Conservation (phyloP, 208 protist species). For the Tritrichomonas musculus region DNA sequence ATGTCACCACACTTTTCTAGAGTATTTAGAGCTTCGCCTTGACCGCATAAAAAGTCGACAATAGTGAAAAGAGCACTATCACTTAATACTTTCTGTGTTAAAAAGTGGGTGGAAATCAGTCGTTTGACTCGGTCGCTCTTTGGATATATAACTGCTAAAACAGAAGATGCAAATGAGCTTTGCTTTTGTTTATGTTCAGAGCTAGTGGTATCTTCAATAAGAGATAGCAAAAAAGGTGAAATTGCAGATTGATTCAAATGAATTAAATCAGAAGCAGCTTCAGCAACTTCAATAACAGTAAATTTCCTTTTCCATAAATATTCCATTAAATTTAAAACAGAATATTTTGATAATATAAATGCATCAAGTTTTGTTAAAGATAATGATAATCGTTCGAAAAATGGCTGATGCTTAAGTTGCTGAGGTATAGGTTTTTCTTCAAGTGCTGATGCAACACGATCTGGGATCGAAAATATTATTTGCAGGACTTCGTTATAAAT, state of each 20-base stretch:
- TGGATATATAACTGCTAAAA: constrained; percentile 3
- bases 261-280: background rate
- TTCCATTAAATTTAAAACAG: constrained; percentile 6
- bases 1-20: constrained; percentile 5
- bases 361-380: background rate
- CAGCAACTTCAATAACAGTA: background rate
- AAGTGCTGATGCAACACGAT: background rate
- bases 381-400: background rate
- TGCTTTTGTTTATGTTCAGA: background rate
- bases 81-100: constrained; percentile 25
- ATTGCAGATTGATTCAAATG: background rate
- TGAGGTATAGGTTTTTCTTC: background rate
- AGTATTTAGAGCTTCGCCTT: background rate
- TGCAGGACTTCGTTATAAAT: background rate
- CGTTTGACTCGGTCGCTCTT: background rate
- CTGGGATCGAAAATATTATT: constrained; percentile 28
- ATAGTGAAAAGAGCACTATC: background rate
- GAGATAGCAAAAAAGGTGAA: constrained; percentile 1
- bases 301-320: background rate
- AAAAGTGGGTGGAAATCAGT: background rate
- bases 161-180: background rate
- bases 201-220: constrained; percentile 8
- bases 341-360: background rate
- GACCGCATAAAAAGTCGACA: background rate
- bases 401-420: background rate